Evolutionary conservation across 768 basidiomycete species (phyloP).

Genomic region (Cystofilobasidium bisporidii): DNA sequence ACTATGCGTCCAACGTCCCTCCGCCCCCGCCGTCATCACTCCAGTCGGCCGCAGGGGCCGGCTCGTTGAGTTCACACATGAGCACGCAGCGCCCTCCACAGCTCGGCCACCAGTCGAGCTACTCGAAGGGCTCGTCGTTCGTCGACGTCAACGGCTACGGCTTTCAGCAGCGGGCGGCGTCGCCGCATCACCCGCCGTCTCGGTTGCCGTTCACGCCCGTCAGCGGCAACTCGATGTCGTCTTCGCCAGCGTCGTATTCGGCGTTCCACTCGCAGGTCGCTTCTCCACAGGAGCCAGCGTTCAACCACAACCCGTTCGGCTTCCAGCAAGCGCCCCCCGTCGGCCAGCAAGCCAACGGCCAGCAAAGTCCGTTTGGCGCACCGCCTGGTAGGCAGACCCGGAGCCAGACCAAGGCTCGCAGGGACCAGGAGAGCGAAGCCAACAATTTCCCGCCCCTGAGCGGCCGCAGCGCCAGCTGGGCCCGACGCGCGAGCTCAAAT

Average conservation of each 20-base stretch:
- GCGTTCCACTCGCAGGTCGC: slow-evolving; percentile 1
- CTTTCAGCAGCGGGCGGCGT: not conserved
- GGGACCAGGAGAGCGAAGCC: not conserved
- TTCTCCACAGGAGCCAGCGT: not conserved
- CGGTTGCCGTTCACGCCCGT: slow-evolving; percentile 15
- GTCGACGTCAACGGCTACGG: slow-evolving; percentile 2
- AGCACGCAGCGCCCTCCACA: not conserved
- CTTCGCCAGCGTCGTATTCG: slow-evolving; percentile 3
- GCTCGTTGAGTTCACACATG: slow-evolving; percentile 14
- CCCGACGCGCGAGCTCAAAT: not conserved
- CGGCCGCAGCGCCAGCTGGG: not conserved
- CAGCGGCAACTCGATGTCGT: not conserved
- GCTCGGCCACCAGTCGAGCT: not conserved
- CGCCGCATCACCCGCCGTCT: slow-evolving; percentile 3
- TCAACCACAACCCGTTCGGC: slow-evolving; percentile 4
- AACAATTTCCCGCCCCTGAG: not conserved
- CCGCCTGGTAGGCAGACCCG: slow-evolving; percentile 15
- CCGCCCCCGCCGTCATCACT: slow-evolving; percentile 23
- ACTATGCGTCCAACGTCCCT: slow-evolving; percentile 2
- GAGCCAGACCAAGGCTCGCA: slow-evolving; percentile 13
- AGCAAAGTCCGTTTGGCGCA: too few species aligned
- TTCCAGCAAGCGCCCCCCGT: not conserved
- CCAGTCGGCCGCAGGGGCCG: slow-evolving; percentile 10
- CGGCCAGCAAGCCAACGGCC: too few species aligned
- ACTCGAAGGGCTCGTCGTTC: not conserved